Evolutionary conservation across 2,329 filamentous ascomycete species (phyloP).

Genomic region (Trematosphaeria pertusa): DNA sequence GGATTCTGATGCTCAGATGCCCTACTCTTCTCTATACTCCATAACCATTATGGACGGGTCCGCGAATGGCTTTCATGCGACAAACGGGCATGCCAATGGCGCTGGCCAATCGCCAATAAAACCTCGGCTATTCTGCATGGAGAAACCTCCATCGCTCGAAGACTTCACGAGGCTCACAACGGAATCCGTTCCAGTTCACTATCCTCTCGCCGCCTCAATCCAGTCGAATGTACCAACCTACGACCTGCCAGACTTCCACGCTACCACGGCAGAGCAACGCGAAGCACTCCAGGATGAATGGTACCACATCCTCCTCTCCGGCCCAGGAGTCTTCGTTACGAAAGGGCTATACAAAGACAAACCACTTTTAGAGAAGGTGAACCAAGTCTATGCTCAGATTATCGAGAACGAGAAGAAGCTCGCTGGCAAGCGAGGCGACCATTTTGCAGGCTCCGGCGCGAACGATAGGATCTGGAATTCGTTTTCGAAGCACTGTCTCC

Average conservation of each 20-base stretch:
- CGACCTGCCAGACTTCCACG: conserved; percentile 50
- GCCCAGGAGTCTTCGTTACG: conserved; percentile 67
- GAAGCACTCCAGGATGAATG: conserved; percentile 65
- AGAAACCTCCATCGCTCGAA: conserved; percentile 48
- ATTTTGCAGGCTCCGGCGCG: conserved; percentile 63
- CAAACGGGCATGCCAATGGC: conserved; percentile 9
- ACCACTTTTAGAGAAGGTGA: conserved; percentile 37
- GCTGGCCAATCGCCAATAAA: conserved; percentile 17
- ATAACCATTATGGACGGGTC: too few species aligned
- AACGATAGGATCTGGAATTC: conserved; percentile 73
- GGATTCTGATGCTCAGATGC: too few species aligned
- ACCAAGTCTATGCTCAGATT: conserved; percentile 26
- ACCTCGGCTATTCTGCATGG: conserved; percentile 35
- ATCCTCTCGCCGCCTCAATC: conserved; percentile 57
- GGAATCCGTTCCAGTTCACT: conserved; percentile 47
- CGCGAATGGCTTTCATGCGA: too few species aligned
- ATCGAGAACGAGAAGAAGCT: conserved; percentile 59
- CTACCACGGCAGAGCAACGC: conserved; percentile 37
- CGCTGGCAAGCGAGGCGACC: conserved; percentile 59
- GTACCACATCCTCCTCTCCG: conserved; percentile 63
- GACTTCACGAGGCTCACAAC: conserved; percentile 56
- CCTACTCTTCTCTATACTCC: too few species aligned
- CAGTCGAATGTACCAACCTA: conserved; percentile 65
- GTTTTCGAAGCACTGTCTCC: conserved; percentile 65
- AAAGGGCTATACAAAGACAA: conserved; percentile 58